These are phyloP conservation scores for Conticribra guillardii DNA, from an alignment of 108 stramenopile genomes.

Conservation along the genomic window DNA sequence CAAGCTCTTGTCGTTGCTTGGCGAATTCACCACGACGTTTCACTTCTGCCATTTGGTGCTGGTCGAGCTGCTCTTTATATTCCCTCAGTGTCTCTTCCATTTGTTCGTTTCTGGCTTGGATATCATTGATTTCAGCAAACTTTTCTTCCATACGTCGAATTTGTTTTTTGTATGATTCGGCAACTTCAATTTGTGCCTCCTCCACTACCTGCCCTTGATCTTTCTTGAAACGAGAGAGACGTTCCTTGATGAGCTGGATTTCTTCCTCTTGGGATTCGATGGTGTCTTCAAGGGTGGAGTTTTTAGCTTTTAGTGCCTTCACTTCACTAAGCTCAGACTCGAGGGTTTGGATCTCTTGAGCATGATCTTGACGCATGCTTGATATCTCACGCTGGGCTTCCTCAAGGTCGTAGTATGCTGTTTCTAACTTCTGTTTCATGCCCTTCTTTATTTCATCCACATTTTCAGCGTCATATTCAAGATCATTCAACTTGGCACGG, in stretches of 20 bases:
- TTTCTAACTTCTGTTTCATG: conserved; percentile 40
- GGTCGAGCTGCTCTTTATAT: conserved; percentile 29
- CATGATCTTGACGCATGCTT: conserved; percentile 19
- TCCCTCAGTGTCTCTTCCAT: conserved; percentile 27
- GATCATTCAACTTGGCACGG: conserved; percentile 19
- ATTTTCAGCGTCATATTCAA: conserved; percentile 26
- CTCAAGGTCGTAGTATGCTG: conserved; percentile 41
- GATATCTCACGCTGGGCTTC: conserved; percentile 33
- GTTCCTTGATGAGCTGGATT: conserved; percentile 24
- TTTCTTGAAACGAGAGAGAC: conserved; percentile 10
- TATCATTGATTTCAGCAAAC: conserved; percentile 31
- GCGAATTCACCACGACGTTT: conserved; percentile 51
- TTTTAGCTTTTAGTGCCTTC: conserved; percentile 22
- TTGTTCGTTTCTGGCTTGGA: conserved; percentile 25
- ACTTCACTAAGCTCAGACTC: conserved; percentile 22
- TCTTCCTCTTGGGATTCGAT: conserved; percentile 37
- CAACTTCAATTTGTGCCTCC: conserved; percentile 38
- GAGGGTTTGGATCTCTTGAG: conserved; percentile 14
- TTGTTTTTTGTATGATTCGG: conserved; percentile 47
- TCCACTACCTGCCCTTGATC: conserved; percentile 22
- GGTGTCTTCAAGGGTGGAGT: conserved; percentile 18
- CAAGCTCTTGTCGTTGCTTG: conserved; percentile 45
- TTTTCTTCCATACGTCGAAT: conserved; percentile 37
- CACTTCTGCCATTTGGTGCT: conserved; percentile 40
- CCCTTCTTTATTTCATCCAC: conserved; percentile 39